Conservation (phyloP, 2,329 filamentous ascomycete genomes). For the Camillea tinctor region DNA sequence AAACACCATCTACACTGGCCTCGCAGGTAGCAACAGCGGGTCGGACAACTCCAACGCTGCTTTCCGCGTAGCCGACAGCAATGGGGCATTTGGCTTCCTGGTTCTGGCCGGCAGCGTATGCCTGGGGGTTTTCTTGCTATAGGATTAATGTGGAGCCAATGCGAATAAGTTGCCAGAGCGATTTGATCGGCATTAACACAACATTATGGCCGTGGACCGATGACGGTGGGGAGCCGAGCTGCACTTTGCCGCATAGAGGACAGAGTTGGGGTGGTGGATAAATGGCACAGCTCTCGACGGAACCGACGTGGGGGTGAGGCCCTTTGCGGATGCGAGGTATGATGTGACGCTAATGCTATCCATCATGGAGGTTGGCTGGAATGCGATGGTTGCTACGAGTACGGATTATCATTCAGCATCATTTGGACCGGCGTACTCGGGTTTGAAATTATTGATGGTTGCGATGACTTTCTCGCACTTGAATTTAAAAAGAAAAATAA, state of each 20-base stretch:
- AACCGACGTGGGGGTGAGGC: background rate
- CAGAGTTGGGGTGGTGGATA: background rate
- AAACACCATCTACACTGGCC: conserved; percentile 38
- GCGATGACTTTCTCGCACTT: background rate
- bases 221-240: background rate
- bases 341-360: background rate
- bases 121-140: conserved; percentile 17
- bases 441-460: background rate
- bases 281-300: background rate
- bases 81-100: conserved; percentile 16
- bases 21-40: conserved; percentile 20
- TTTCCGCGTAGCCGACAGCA: conserved; percentile 17
- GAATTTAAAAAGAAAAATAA: conserved; percentile 1
- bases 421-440: background rate
- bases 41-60: conserved; percentile 13
- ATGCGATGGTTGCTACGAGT: background rate
- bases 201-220: background rate
- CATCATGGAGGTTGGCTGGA: background rate
- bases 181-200: background rate
- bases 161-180: background rate
- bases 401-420: background rate
- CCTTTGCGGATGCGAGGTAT: background rate
- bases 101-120: conserved; percentile 18
- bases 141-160: background rate
- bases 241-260: background rate